Base-by-base conservation (phyloP, 768 basidiomycete genomes). In the Psilocybe azurescens region DNA sequence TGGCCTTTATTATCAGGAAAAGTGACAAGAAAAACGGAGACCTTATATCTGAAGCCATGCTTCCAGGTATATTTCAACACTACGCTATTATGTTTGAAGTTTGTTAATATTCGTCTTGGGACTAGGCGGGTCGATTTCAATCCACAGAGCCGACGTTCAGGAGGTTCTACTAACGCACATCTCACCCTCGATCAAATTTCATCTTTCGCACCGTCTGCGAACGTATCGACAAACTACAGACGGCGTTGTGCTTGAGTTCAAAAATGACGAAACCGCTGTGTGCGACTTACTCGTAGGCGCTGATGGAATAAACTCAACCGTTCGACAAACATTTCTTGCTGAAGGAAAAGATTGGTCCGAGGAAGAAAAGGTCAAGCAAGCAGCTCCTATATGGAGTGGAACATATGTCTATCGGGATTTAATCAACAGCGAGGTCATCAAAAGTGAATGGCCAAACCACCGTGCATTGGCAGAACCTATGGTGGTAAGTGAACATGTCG, bases 91-190 rank as follows among this genome's bases (percentile, higher is more conserved):
- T 24, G 24, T n/a, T 11, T 71, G 66, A 20, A 46, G 70, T 6
- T 58, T 62, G 20, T 55, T 69, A 63, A 68, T 68, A 72, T 56
- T 11, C 9, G 54, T 47, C 16, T 36, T 38, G 1, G 4, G 20
- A 16, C 11, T 18, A 64, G 76, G 77, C 56, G 56, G 67, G 55
- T 55, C 70, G 65, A 57, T 61, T 67, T 46, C 70, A 46, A 62
- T 75, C 62, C 84, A 86, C 66, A 78, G 86, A 24, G 77, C 83
- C 1, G 83, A 86, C 59, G 79, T 87, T 30, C 82, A 82, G 32
- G 65, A 77, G 29, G 76, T 80, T 18, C 70, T 87, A 14, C 69
- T 86, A 7, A 71, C 77, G 3, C 73, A 79, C 62, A 70, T 86
- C 20, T 71, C 79, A 0, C 58, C 74, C 0, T 68, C 67, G 4